These are phyloP conservation scores for Zygosaccharomyces gambellarensis DNA, from an alignment of 805 yeast genomes.

Conservation along the genomic window DNA sequence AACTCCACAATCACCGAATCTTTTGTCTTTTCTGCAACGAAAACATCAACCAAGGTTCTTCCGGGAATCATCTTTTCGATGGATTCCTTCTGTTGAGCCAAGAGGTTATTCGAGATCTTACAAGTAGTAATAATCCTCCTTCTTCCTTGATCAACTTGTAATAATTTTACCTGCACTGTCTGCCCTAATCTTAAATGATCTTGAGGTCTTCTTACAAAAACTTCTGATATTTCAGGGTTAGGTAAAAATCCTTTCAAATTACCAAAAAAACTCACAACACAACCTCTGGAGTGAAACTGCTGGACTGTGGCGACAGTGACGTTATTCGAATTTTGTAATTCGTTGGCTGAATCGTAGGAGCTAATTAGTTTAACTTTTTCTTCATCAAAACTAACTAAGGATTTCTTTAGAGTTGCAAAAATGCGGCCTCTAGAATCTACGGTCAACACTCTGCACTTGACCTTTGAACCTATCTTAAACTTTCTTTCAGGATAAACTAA, in stretches of 20 bases:
- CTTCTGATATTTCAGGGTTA: slow-evolving; percentile 81
- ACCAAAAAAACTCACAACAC: slow-evolving; percentile 79
- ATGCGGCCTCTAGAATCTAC: slow-evolving; percentile 47
- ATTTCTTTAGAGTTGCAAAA: slow-evolving; percentile 72
- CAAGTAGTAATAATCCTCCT: slow-evolving; percentile 67
- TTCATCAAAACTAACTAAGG: slow-evolving; percentile 56
- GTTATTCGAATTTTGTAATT: slow-evolving; percentile 34
- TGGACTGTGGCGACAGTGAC: slow-evolving; percentile 72
- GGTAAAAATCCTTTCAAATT: slow-evolving; percentile 76
- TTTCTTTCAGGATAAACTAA: slow-evolving; percentile 88
- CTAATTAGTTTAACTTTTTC: slow-evolving; percentile 28
- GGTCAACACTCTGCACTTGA: slow-evolving; percentile 65
- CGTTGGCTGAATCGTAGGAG: slow-evolving; percentile 49
- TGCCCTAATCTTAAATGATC: slow-evolving; percentile 82
- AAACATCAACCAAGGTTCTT: slow-evolving; percentile 52
- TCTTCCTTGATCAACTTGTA: slow-evolving; percentile 49
- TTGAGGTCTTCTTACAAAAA: slow-evolving; percentile 70
- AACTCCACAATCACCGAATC: slow-evolving; percentile 67
- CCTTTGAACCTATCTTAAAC: slow-evolving; percentile 77
- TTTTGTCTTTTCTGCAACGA: slow-evolving; percentile 68
- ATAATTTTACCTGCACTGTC: slow-evolving; percentile 66
- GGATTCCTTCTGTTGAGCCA: slow-evolving; percentile 42
- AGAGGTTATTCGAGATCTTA: slow-evolving; percentile 54
- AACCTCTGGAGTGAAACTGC: slow-evolving; percentile 69
- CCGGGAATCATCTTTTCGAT: slow-evolving; percentile 54